Percentiles rank a stretch among this genome's conserved stretches.
These are phyloP conservation scores for Citrus glauca DNA, from an alignment of 345 rosid genomes.

Conservation along the genomic window DNA sequence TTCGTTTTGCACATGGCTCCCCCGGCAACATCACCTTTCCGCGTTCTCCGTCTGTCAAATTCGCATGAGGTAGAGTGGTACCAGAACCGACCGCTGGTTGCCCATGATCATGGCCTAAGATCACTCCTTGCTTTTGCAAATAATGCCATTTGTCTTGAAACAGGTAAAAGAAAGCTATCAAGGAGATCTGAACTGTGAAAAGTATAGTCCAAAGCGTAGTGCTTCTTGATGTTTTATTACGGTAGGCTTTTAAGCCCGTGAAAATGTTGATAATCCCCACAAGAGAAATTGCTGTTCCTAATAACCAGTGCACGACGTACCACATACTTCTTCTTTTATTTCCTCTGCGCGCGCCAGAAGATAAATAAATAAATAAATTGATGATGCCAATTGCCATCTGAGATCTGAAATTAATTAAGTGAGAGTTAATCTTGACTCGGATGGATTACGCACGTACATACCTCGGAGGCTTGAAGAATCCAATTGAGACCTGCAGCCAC, in stretches of 20 bases:
- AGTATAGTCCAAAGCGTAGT: constrained; percentile 57
- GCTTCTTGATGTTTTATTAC: constrained; percentile 44
- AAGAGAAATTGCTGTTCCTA: constrained; percentile 59
- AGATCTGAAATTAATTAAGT: too few relatives aligned
- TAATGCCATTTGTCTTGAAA: constrained; percentile 85
- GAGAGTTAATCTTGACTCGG: too few relatives aligned
- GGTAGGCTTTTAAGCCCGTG: constrained; percentile 75
- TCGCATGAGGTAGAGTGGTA: constrained; percentile 18
- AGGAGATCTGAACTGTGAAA: constrained; percentile 68
- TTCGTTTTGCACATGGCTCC: constrained; percentile 52
- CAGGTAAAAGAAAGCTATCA: constrained; percentile 66
- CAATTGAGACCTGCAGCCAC: constrained; percentile 54
- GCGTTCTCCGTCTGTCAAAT: constrained; percentile 20
- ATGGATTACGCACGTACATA: not conserved
- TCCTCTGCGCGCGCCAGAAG: constrained; percentile 42
- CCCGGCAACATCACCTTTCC: constrained; percentile 50
- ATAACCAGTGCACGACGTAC: constrained; percentile 77
- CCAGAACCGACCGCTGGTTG: constrained; percentile 18
- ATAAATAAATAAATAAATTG: too few relatives aligned
- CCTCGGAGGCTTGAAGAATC: constrained; percentile 50
- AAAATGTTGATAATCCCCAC: constrained; percentile 72
- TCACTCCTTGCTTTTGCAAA: constrained; percentile 53
- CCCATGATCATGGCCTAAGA: constrained; percentile 4
- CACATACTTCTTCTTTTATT: constrained; percentile 60
- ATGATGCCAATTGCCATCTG: too few relatives aligned